These are phyloP conservation scores for Lolium multiflorum DNA, from an alignment of 176 grass and related monocot species.

Conservation along the genomic window DNA sequence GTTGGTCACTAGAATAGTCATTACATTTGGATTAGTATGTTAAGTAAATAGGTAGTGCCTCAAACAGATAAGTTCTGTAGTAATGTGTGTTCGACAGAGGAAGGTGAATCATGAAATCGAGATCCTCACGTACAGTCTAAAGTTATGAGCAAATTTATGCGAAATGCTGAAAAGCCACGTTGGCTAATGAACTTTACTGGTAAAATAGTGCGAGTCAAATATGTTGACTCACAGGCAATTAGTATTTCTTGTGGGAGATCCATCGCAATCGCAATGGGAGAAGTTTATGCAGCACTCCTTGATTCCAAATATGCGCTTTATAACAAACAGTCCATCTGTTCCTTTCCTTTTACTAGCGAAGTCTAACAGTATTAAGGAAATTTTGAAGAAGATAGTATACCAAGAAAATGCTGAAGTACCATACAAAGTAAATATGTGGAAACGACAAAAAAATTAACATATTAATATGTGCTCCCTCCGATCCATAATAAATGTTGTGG, in stretches of 20 bases:
- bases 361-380: slow-evolving; percentile 55
- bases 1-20: slow-evolving; percentile 3
- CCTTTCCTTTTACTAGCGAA: slow-evolving; percentile 61
- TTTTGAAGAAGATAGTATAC: slow-evolving; percentile 7
- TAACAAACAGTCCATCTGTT: slow-evolving; percentile 46
- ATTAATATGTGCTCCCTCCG: neutral
- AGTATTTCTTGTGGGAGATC: slow-evolving; percentile 33
- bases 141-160: neutral
- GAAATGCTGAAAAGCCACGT: neutral
- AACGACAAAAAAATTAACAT: neutral
- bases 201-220: neutral
- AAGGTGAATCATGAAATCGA: slow-evolving; percentile 14
- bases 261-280: slow-evolving; percentile 9
- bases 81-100: neutral
- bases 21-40: slow-evolving; percentile 16
- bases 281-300: slow-evolving; percentile 46
- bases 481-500: no score
- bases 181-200: slow-evolving; percentile 14
- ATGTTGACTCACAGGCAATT: slow-evolving; percentile 57
- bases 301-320: slow-evolving; percentile 76
- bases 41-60: neutral
- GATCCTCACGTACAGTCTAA: neutral
- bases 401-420: slow-evolving; percentile 23
- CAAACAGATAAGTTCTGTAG: neutral
- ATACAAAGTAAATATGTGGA: slow-evolving; percentile 24